These are phyloP conservation scores for Nannochloris sp. DNA, from an alignment of 139 green algal species.

Conservation along the genomic window DNA sequence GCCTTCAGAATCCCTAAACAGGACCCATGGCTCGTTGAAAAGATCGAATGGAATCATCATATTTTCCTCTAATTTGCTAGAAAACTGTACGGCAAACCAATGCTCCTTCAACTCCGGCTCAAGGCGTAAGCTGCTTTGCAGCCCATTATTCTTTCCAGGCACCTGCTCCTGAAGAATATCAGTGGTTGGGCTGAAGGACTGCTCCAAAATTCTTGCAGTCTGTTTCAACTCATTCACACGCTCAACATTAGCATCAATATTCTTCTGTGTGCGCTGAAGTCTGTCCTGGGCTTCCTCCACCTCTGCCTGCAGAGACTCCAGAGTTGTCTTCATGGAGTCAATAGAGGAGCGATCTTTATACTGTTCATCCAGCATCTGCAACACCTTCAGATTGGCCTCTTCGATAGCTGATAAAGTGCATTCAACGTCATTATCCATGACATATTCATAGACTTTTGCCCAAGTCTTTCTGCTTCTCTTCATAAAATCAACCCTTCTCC, in stretches of 20 bases:
- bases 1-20: slow-evolving; percentile 68
- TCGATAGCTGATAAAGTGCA: slow-evolving; percentile 69
- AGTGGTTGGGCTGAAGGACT: neutral
- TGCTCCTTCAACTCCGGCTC: slow-evolving; percentile 30
- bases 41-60: slow-evolving; percentile 70
- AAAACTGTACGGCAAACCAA: slow-evolving; percentile 32
- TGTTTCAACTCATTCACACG: slow-evolving; percentile 64
- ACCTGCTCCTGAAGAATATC: neutral
- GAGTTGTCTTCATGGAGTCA: slow-evolving; percentile 37
- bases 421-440: slow-evolving; percentile 53
- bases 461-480: slow-evolving; percentile 52
- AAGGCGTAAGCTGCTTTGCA: slow-evolving; percentile 23
- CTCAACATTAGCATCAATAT: slow-evolving; percentile 59
- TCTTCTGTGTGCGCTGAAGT: slow-evolving; percentile 30
- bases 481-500: slow-evolving; percentile 58
- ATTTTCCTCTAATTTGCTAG: slow-evolving; percentile 13
- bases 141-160: slow-evolving; percentile 1
- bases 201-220: slow-evolving; percentile 33
- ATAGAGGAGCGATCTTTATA: slow-evolving; percentile 41
- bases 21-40: slow-evolving; percentile 90
- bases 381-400: slow-evolving; percentile 59
- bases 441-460: slow-evolving; percentile 66
- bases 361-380: slow-evolving; percentile 47
- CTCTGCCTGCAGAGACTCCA: slow-evolving; percentile 48
- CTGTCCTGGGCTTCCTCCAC: slow-evolving; percentile 43